Evolutionary conservation across 2,329 filamentous ascomycete genomes (phyloP).

Genomic region (Xylaria sp.): DNA sequence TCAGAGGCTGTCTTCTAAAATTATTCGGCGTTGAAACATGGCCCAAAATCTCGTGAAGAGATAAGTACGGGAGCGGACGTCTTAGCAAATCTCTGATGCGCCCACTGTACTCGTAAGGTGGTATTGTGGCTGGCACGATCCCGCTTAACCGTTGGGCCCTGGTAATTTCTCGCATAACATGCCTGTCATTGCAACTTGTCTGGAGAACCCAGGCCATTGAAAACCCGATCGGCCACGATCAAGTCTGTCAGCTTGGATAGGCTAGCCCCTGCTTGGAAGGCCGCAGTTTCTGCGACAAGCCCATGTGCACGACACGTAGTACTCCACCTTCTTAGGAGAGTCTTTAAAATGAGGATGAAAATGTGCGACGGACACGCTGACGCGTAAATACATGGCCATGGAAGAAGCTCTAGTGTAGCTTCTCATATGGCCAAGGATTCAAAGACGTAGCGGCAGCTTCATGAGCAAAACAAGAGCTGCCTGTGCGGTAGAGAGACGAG

Average conservation of each 20-base stretch:
- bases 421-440: background rate
- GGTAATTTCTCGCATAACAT: slow-evolving; percentile 31
- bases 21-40: background rate
- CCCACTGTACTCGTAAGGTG: slow-evolving; percentile 23
- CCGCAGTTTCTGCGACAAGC: slow-evolving; percentile 30
- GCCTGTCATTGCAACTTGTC: slow-evolving; percentile 28
- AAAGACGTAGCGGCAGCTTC: background rate
- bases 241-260: slow-evolving; percentile 21
- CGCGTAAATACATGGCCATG: background rate
- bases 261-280: slow-evolving; percentile 25
- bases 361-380: slow-evolving; percentile 13
- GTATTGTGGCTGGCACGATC: slow-evolving; percentile 34
- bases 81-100: slow-evolving; percentile 2
- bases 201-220: slow-evolving; percentile 27
- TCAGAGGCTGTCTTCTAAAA: background rate
- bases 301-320: slow-evolving; percentile 31
- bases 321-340: background rate
- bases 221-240: slow-evolving; percentile 28
- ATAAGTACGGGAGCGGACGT: background rate
- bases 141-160: slow-evolving; percentile 33
- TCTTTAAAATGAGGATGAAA: slow-evolving; percentile 8
- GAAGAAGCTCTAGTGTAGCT: background rate
- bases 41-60: background rate
- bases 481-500: background rate
- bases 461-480: background rate